Base-by-base conservation (phyloP, 2,329 filamentous ascomycete species). In the Apiospora marii region DNA sequence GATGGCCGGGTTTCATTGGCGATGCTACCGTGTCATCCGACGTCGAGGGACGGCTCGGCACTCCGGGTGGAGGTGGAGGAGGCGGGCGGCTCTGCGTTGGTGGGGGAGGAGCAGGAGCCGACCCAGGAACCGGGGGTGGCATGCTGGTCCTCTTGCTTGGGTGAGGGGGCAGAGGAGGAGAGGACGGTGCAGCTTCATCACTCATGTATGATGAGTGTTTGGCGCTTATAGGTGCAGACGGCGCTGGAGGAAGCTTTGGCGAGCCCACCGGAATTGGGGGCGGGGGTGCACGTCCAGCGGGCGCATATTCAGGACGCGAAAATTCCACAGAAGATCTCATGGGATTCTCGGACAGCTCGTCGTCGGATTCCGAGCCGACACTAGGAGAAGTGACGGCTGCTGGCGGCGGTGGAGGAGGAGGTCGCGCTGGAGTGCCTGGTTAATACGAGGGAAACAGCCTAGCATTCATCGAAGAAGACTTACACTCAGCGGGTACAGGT, bases 341-440 rank as follows among this genome's bases (percentile, higher is more conserved):
- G 70, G 78, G 83, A 78, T 83, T 82, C 70, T 86, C 85, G 13
- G 93, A 94, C 77, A 95, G 85, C 81, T 98, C 96, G 80, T 98
- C 95, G 77, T 97, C 95, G 61, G 95, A 96, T 80, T 93, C 94
- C 1, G 94, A 97, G 43, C 94, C 95, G 74, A 92, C 88, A 72
- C 91, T 94, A 67, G 91, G 91, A 53, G 93, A 93, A 68, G 88
- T 86, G 22, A 89, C 80, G 61, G 85, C 85, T 48, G 87, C 84
- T 51, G 73, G 70, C 34, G 70, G 73, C 19, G 69, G 69, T 7
- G 69, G 69, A 34, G 69, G 69, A 46, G 69, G 69, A 19, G 92
- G 90, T 68, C 92, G 92, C 77, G 89, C 92, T 94, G 77, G 34
- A 77, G 71, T 19, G 10, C 10, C 16, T 48, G 24, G 68, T 70